Evolutionary conservation across 495 filamentous ascomycete species (phyloP).

Genomic region (Hypoxylon trugodes): DNA sequence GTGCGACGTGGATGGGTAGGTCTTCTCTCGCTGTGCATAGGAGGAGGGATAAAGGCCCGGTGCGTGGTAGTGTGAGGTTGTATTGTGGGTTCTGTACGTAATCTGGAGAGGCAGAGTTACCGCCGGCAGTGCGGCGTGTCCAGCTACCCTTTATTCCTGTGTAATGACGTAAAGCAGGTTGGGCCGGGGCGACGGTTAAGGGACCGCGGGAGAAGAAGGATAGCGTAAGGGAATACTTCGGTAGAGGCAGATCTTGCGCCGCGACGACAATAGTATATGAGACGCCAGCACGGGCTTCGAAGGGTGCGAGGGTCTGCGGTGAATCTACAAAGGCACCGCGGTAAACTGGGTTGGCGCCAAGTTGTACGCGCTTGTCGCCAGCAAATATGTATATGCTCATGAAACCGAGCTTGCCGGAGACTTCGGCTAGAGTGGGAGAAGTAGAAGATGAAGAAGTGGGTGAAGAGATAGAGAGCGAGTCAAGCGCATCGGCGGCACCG

Average conservation of each 20-base stretch:
- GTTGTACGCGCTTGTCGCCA: constrained; percentile 74
- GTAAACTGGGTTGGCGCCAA: constrained; percentile 70
- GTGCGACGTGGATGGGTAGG: constrained; percentile 81
- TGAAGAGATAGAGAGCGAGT: background rate
- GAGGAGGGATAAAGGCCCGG: constrained; percentile 71
- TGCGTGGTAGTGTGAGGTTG: constrained; percentile 63
- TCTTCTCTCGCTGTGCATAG: constrained; percentile 67
- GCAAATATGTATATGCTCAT: constrained; percentile 87
- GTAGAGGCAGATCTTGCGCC: constrained; percentile 75
- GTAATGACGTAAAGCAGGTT: constrained; percentile 64
- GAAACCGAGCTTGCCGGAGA: constrained; percentile 69
- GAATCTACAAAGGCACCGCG: constrained; percentile 90
- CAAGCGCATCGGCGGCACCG: constrained; percentile 31
- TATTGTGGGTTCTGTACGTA: constrained; percentile 91
- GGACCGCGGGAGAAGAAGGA: constrained; percentile 74
- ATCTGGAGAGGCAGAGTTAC: constrained; percentile 75
- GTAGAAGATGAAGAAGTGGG: constrained; percentile 29
- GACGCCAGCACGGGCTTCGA: constrained; percentile 66
- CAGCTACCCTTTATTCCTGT: constrained; percentile 68
- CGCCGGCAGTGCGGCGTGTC: constrained; percentile 82
- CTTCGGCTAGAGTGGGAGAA: constrained; percentile 43
- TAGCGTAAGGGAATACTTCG: constrained; percentile 81
- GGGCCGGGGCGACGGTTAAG: constrained; percentile 66
- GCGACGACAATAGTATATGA: constrained; percentile 82
- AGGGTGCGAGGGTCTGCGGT: constrained; percentile 84